Evolutionary conservation across 1,284 basidiomycete species (phyloP).

Genomic region (Boletellus deceptivus): DNA sequence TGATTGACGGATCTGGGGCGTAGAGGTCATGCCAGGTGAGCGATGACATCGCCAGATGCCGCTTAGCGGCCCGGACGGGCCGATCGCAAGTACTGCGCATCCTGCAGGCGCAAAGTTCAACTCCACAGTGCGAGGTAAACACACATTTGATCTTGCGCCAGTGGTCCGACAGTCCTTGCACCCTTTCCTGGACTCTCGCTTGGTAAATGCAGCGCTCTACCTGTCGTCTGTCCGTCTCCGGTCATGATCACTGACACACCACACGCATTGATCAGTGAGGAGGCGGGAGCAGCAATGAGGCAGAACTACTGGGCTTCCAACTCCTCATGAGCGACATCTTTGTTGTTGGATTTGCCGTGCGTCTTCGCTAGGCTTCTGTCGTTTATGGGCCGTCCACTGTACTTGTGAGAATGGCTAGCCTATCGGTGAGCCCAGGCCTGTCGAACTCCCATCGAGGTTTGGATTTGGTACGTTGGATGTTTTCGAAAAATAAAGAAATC

Average conservation of each 20-base stretch:
- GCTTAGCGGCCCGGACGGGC: slow-evolving; percentile 3
- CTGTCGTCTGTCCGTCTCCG: neutral
- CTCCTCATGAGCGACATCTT: neutral
- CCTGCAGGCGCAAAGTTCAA: no score
- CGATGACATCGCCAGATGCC: neutral
- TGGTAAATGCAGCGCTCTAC: neutral
- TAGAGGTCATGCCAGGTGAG: neutral
- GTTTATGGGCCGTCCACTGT: neutral
- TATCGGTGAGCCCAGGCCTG: no score
- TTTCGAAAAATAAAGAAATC: no score
- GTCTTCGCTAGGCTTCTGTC: neutral
- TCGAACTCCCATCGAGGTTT: neutral
- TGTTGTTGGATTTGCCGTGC: no score
- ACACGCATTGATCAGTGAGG: no score
- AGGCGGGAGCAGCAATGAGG: neutral
- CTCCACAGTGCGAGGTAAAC: neutral
- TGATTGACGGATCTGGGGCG: neutral
- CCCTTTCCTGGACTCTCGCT: neutral
- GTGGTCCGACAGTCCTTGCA: neutral
- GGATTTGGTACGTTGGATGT: neutral
- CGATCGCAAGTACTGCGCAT: neutral
- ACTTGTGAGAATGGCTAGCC: neutral
- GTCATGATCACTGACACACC: neutral
- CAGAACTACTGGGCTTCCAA: neutral
- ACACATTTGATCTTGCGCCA: neutral